These are phyloP conservation scores for Monilinia fructigena DNA, from an alignment of 2,329 filamentous ascomycete species.

Conservation along the genomic window DNA sequence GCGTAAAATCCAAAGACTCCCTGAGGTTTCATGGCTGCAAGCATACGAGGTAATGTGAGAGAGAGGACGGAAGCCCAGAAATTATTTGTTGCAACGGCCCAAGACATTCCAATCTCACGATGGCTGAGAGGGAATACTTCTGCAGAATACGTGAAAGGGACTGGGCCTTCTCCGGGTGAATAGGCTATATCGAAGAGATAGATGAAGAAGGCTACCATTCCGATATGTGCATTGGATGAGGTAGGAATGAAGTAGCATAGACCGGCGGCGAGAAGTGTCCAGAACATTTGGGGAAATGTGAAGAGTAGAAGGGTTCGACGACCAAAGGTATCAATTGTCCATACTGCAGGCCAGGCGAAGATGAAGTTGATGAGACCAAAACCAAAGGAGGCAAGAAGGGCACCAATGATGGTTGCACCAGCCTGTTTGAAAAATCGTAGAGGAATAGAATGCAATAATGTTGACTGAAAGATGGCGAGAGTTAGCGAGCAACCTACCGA, in stretches of 20 bases:
- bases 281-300: constrained; percentile 67
- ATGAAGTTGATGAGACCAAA: constrained; percentile 66
- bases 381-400: constrained; percentile 62
- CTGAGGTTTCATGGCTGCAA: constrained; percentile 27
- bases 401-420: constrained; percentile 54
- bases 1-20: constrained; percentile 56
- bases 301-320: constrained; percentile 60
- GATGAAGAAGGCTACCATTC: constrained; percentile 58
- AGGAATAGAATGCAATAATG: constrained; percentile 75
- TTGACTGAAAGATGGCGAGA: constrained; percentile 44
- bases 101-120: constrained; percentile 63
- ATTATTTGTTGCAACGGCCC: constrained; percentile 60
- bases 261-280: constrained; percentile 63
- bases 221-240: constrained; percentile 47
- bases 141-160: constrained; percentile 61
- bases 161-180: constrained; percentile 62
- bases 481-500: neutral
- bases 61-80: constrained; percentile 61
- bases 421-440: constrained; percentile 61
- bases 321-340: constrained; percentile 66
- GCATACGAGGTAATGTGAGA: constrained; percentile 47
- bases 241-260: constrained; percentile 53
- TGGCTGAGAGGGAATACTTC: constrained; percentile 65
- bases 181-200: constrained; percentile 67
- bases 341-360: constrained; percentile 57